These are phyloP conservation scores for Tetrahymena elliotti DNA, from an alignment of 73 alveolate species.

Conservation along the genomic window DNA sequence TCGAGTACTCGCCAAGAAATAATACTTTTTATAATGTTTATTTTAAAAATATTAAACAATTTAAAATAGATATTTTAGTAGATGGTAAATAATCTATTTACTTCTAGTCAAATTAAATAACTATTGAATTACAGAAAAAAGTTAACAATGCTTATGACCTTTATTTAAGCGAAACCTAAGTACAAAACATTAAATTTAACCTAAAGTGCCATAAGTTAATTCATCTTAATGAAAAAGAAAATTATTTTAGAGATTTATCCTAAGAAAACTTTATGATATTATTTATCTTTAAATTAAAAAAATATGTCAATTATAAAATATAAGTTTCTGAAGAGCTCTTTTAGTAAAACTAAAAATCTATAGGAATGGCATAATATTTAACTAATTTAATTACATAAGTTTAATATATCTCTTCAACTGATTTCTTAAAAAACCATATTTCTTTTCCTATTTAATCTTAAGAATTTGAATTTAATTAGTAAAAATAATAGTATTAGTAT, in stretches of 20 bases:
- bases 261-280: too few species aligned
- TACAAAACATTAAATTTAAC: too few species aligned
- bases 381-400: too few species aligned
- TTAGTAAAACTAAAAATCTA: neutral
- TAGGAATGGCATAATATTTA: neutral
- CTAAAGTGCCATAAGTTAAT: neutral
- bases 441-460: neutral
- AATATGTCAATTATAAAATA: too few species aligned
- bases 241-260: neutral
- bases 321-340: neutral
- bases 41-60: too few species aligned
- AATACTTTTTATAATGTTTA: neutral
- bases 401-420: neutral
- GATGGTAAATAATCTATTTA: neutral
- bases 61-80: neutral
- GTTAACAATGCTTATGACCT: neutral
- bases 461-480: too few species aligned
- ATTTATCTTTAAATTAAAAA: too few species aligned
- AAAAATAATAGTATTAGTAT: too few species aligned
- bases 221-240: neutral
- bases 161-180: neutral
- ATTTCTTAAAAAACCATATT: too few species aligned
- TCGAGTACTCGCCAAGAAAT: neutral
- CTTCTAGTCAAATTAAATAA: neutral
- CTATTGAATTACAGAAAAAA: neutral